Percentiles rank a stretch among this genome's conserved stretches.
Evolutionary conservation across 192 early-diverging fungal species (phyloP).

Genomic region (Lobosporangium transversale): DNA sequence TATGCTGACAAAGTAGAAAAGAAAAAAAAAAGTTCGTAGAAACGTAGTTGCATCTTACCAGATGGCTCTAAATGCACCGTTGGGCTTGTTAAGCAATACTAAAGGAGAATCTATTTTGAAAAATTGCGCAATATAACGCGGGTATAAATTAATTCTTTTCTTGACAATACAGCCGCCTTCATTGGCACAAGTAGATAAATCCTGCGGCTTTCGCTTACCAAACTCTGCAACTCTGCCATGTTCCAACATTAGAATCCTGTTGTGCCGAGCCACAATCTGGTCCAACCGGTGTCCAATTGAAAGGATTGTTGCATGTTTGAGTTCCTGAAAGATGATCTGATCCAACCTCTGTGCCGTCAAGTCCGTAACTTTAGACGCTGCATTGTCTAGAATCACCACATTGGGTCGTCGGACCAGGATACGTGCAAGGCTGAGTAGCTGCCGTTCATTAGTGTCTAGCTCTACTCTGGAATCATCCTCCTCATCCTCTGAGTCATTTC

Average conservation of each 20-base stretch:
- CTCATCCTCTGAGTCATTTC: constrained; percentile 9
- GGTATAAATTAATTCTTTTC: neutral
- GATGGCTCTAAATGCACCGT: constrained; percentile 29
- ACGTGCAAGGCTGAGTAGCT: constrained; percentile 71
- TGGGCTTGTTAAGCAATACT: constrained; percentile 26
- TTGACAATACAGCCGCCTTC: neutral
- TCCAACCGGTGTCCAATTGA: constrained; percentile 81
- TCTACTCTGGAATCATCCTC: constrained; percentile 31
- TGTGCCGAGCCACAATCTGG: constrained; percentile 64
- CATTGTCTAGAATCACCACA: constrained; percentile 86
- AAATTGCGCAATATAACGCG: neutral
- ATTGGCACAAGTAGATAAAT: no score
- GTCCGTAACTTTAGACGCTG: constrained; percentile 68
- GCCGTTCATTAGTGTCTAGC: constrained; percentile 66
- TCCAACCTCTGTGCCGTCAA: constrained; percentile 75
- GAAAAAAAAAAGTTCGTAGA: neutral
- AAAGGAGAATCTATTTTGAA: constrained; percentile 41
- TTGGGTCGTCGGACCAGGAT: constrained; percentile 74
- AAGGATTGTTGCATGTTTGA: constrained; percentile 65
- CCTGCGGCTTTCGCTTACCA: constrained; percentile 61
- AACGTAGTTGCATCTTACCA: no score
- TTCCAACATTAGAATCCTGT: constrained; percentile 84
- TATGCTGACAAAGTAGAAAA: neutral
- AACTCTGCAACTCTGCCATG: constrained; percentile 76
- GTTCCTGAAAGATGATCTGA: constrained; percentile 63